A percentile compares a stretch with the other conserved stretches of the same genome.
phyloP scores from a whole-genome alignment of 306 rosid species.

The Cajanus cajan region DNA sequence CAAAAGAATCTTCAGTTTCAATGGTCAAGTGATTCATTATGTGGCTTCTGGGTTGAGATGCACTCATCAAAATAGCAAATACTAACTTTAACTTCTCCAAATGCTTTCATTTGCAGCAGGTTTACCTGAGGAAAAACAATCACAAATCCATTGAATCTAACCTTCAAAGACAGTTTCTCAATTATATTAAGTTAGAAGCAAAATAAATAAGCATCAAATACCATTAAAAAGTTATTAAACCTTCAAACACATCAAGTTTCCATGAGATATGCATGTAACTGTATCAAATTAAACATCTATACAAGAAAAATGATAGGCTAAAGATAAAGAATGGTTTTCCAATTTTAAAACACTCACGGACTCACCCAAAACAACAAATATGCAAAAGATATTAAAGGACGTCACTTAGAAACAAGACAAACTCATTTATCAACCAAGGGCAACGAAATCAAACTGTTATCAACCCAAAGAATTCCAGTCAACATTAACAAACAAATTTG shows the following conservation, averaged over 20 bases:
- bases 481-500: background rate
- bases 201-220: background rate
- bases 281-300: background rate
- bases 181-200: background rate
- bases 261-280: background rate
- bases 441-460: slow-evolving; percentile 16
- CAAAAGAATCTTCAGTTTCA: slow-evolving; percentile 9
- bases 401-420: background rate
- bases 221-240: background rate
- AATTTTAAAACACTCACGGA: background rate
- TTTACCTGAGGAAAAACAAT: slow-evolving; percentile 26
- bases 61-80: background rate
- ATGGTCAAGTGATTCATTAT: background rate
- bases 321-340: background rate
- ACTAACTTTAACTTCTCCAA: slow-evolving; percentile 33
- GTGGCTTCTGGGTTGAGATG: slow-evolving; percentile 6
- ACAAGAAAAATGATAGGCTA: background rate
- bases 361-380: background rate
- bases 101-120: slow-evolving; percentile 41
- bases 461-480: background rate
- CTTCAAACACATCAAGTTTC: background rate
- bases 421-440: background rate
- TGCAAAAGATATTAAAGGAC: background rate
- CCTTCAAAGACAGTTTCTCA: background rate
- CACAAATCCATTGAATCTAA: background rate